Evolutionary conservation across 768 basidiomycete species (phyloP).

Genomic region (Suillus sp.): DNA sequence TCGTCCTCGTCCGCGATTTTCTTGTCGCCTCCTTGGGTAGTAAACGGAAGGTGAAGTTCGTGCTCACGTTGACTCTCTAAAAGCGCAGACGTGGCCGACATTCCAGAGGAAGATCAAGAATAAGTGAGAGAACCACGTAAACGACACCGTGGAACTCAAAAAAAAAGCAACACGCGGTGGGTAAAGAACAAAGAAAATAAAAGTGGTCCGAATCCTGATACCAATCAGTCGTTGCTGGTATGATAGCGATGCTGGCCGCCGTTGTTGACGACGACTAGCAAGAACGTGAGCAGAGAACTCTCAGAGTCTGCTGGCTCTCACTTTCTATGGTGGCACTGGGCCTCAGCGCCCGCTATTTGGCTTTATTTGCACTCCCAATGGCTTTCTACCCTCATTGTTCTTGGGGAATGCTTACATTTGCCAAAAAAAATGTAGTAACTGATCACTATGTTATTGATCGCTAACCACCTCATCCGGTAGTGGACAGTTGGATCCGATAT

Average conservation of each 20-base stretch:
- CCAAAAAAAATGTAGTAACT: neutral
- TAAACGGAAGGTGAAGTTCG: conserved; percentile 30
- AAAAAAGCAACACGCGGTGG: conserved; percentile 17
- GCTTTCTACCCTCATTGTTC: neutral
- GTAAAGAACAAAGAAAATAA: conserved; percentile 26
- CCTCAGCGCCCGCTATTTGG: conserved; percentile 12
- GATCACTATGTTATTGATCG: neutral
- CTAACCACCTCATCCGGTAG: neutral
- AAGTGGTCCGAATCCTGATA: conserved; percentile 3
- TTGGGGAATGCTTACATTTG: conserved; percentile 1
- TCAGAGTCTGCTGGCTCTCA: conserved; percentile 19
- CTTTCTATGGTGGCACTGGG: neutral
- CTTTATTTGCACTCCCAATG: conserved; percentile 23
- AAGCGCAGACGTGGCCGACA: conserved; percentile 43
- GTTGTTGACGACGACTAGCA: conserved; percentile 33
- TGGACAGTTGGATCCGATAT: neutral
- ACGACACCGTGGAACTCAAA: conserved; percentile 20
- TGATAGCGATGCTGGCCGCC: conserved; percentile 27
- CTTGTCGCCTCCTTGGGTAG: conserved; percentile 48
- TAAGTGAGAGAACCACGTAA: conserved; percentile 39
- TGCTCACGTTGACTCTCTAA: conserved; percentile 43
- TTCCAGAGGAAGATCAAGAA: conserved; percentile 41
- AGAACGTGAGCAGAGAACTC: conserved; percentile 33
- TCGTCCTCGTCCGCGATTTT: conserved; percentile 58
- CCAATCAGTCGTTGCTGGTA: conserved; percentile 11